A percentile compares a stretch with the other conserved stretches of the same genome.
Evolutionary conservation across 2,329 filamentous ascomycete species (phyloP).

Genomic region (Lecanosticta acicola): DNA sequence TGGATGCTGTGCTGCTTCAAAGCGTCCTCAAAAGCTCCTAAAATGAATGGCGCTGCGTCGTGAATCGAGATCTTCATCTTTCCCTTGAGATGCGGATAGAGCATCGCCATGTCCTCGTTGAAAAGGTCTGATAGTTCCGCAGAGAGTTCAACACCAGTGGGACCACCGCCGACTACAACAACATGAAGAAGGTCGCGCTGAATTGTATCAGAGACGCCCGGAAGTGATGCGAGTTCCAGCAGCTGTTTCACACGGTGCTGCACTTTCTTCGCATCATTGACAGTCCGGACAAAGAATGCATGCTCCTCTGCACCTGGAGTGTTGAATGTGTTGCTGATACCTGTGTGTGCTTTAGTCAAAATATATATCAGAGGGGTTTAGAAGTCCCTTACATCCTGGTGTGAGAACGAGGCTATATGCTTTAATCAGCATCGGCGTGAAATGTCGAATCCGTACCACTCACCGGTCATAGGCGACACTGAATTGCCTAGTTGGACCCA

Average conservation of each 20-base stretch:
- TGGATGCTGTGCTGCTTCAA: constrained; percentile 41
- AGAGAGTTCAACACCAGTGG: constrained; percentile 40
- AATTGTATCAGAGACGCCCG: constrained; percentile 25
- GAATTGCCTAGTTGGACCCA: constrained; percentile 33
- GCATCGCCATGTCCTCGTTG: constrained; percentile 33
- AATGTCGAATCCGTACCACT: neutral
- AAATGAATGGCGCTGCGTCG: constrained; percentile 30
- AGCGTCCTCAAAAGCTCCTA: constrained; percentile 35
- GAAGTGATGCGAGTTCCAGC: constrained; percentile 35
- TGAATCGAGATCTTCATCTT: constrained; percentile 40
- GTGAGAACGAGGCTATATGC: neutral
- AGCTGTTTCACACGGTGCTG: constrained; percentile 33
- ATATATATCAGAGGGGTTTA: neutral
- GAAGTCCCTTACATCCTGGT: neutral
- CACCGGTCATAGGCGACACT: constrained; percentile 39
- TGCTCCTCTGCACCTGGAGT: constrained; percentile 20
- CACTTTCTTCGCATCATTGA: constrained; percentile 22
- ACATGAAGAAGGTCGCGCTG: constrained; percentile 36
- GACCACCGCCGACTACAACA: constrained; percentile 40
- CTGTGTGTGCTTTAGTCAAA: constrained; percentile 2
- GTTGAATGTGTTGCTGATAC: constrained; percentile 17
- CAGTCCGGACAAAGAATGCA: constrained; percentile 20
- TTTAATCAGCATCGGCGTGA: neutral
- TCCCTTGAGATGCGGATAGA: constrained; percentile 39
- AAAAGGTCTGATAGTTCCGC: constrained; percentile 42